A percentile compares a stretch with the other conserved stretches of the same genome.
These are phyloP conservation scores for Celoporthe dispersa DNA, from an alignment of 2,329 filamentous ascomycete genomes.

Conservation along the genomic window DNA sequence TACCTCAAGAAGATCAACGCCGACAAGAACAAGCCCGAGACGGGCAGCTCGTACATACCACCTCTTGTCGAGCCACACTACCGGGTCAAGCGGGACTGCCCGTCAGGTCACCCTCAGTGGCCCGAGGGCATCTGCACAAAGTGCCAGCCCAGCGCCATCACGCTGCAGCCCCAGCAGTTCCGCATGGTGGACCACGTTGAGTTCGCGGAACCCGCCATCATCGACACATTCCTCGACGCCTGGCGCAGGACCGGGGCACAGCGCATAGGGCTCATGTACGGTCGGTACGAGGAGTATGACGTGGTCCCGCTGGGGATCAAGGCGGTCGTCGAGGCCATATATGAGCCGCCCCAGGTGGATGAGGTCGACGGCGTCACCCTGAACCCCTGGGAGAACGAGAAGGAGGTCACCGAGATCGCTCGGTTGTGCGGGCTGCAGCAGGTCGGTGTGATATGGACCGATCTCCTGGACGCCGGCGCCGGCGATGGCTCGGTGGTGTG, in stretches of 20 bases:
- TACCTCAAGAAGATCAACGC: constrained; percentile 94
- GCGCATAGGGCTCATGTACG: constrained; percentile 88
- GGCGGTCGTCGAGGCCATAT: constrained; percentile 94
- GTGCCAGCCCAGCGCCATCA: constrained; percentile 96
- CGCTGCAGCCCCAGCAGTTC: constrained; percentile 88
- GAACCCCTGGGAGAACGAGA: constrained; percentile 82
- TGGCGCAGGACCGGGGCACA: constrained; percentile 88
- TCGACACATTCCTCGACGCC: constrained; percentile 88
- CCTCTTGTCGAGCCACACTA: constrained; percentile 92
- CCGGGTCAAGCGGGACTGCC: constrained; percentile 85
- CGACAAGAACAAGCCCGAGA: constrained; percentile 93
- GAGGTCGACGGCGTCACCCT: constrained; percentile 88
- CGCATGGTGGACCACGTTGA: constrained; percentile 99
- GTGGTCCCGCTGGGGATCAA: constrained; percentile 94
- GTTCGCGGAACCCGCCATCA: constrained; percentile 81
- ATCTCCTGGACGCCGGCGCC: constrained; percentile 79
- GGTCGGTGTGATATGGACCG: constrained; percentile 93
- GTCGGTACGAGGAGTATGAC: constrained; percentile 85
- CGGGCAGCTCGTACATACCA: constrained; percentile 93
- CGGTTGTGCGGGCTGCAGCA: constrained; percentile 82
- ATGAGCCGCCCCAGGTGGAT: constrained; percentile 89
- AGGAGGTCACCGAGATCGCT: constrained; percentile 80
- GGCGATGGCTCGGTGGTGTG: constrained; percentile 88
- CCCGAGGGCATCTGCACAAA: constrained; percentile 98
- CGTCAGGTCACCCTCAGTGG: constrained; percentile 90